Evolutionary conservation across 805 yeast genomes (phyloP), one percentile per base, ranked within the genome.

Genomic region (Yarrowia sp.): DNA sequence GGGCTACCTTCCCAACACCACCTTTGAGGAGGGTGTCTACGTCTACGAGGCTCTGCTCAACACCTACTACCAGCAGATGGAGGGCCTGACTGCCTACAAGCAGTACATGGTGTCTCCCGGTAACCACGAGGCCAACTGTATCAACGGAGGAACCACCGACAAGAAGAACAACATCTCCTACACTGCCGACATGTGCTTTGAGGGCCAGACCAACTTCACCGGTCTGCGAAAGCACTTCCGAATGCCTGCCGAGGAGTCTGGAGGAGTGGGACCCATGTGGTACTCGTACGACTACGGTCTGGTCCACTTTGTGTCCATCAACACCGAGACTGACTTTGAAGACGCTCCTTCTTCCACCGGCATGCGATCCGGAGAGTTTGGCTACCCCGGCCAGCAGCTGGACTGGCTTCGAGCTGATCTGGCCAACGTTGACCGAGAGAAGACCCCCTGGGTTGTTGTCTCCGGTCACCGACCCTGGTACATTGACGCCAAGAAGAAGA

Each of bases 381-480:
- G 67, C 10, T 69, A 59, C 10, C 70, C 72, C 3, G 70, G 69
- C 12, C 71, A 74, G 58, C 79, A 76, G 71, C 61, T 72, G 46
- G 74, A 73, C 49, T 76, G 78, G 78, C 73, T 76, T 16, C 69
- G 69, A 66, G 55, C 67, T 14, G 79, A 76, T 68, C 74, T 76
- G 48, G 74, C 71, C 19, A 42, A 69, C 16, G 78, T 76, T 40
- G 72, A 76, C 70, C 71, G 79, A 36, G 65, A 70, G 15, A 63
- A 69, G 42, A 76, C 79, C 16, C 79, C 79, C 5, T 76, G 71
- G 77, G 68, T 71, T 10, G 68, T 70, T 36, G 77, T 71, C 11
- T 66, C 71, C 9, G 78, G 75, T 16, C 78, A 76, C 69, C 71
- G 77, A 26, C 78, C 78, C 11, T 76, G 77, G 77, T 76, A 76